phyloP scores from a whole-genome alignment of 2,329 filamentous ascomycete species.

The Aspergillus niger region DNA sequence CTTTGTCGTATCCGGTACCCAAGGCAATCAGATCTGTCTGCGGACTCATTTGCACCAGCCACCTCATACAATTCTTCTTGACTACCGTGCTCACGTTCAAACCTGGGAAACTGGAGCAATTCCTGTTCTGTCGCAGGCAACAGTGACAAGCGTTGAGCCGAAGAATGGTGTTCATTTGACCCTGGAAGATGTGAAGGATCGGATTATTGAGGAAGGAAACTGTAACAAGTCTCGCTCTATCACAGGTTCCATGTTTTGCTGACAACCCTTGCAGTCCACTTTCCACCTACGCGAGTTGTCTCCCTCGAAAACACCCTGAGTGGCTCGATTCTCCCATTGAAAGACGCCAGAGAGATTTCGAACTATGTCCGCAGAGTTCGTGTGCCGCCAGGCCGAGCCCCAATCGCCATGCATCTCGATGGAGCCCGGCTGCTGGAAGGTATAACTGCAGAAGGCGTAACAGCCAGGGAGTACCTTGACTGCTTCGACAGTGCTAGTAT shows the following conservation, averaged over 20 bases:
- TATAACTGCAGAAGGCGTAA: conserved; percentile 26
- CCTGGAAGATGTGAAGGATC: conserved; percentile 35
- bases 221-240: background rate
- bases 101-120: conserved; percentile 34
- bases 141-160: conserved; percentile 31
- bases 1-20: conserved; percentile 41
- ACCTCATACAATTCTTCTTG: conserved; percentile 37
- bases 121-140: conserved; percentile 36
- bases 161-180: conserved; percentile 39
- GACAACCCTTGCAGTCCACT: background rate
- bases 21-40: conserved; percentile 44
- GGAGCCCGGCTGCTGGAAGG: conserved; percentile 30
- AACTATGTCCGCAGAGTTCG: conserved; percentile 29
- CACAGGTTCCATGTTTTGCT: too few relatives aligned
- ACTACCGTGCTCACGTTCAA: conserved; percentile 40
- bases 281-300: conserved; percentile 19
- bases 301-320: conserved; percentile 33
- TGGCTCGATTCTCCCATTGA: conserved; percentile 31
- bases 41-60: conserved; percentile 36
- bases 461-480: conserved; percentile 32
- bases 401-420: conserved; percentile 34
- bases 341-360: conserved; percentile 32
- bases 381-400: conserved; percentile 24
- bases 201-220: conserved; percentile 29
- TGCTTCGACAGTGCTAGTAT: conserved; percentile 38